Base-by-base conservation (phyloP, 306 rosid genomes). In the Malus fusca region DNA sequence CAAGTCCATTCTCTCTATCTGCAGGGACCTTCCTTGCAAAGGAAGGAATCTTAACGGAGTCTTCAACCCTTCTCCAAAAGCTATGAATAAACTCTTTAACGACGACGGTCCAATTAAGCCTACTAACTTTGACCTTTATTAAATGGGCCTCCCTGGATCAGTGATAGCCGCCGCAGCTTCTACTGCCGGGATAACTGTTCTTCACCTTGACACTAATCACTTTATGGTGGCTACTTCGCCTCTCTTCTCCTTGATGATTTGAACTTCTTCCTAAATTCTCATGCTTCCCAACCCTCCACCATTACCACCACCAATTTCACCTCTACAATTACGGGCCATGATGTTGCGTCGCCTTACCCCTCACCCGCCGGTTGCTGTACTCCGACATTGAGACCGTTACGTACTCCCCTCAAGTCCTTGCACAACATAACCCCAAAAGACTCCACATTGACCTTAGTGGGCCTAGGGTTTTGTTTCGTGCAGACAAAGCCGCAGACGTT, bases 181-280 rank as follows among this genome's bases (percentile, higher is more conserved):
- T 10, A 83, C 86, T 19, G 73, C 63, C 19, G 93, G 94, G 1
- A 94, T 87, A 78, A 88, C 88, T 6, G 80, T 94, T 61, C 93
- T 91, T 86, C 98, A 91, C 84, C 85, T 94, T 18, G 97, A 91
- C 65, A 88, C 90, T 15, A 91, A 88, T 66, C n/a, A 84, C 71
- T 90, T 80, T 94, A 91, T 51, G 96, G 98, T 10, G 77, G 87
- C 75, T 90, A 90, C 72, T 94, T 83, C 33, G 83, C 96, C 66
- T 86, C 97, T 18, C 94, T 85, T 19, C 40, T 87, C 59, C 84
- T 88, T 40, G 75, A 80, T 55, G 94, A 90, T n/a, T 79, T 94
- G 69, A 79, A 90, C 12, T 64, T 89, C 58, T 86, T 83, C 83
- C 93, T 91, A 77, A 86, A 73, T 59, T 88, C 89, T 25, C 78